Evolutionary conservation across 306 rosid genomes (phyloP).

Genomic region (Parietaria judaica): DNA sequence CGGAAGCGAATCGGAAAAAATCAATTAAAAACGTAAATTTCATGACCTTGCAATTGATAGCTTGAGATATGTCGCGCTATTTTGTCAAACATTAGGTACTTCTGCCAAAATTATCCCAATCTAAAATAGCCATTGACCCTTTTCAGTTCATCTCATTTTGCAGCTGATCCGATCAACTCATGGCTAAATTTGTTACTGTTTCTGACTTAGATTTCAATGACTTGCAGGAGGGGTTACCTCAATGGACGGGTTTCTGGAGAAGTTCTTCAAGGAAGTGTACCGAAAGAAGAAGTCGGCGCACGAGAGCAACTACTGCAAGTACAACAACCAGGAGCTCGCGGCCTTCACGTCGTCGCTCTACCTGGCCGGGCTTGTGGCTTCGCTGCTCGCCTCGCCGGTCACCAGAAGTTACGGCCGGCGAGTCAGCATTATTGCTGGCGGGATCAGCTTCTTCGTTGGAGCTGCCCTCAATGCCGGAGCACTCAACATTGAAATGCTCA

Average conservation of each 20-base stretch:
- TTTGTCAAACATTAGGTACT: too few relatives aligned
- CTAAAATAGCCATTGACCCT: too few relatives aligned
- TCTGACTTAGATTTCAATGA: background rate
- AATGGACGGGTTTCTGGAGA: conserved; percentile 68
- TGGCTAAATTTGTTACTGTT: too few relatives aligned
- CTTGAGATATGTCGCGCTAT: too few relatives aligned
- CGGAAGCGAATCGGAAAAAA: too few relatives aligned
- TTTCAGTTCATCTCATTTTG: too few relatives aligned
- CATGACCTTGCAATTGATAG: too few relatives aligned
- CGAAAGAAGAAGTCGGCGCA: conserved; percentile 50
- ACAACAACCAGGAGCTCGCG: conserved; percentile 70
- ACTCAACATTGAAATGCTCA: conserved; percentile 55
- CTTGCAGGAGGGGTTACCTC: conserved; percentile 85
- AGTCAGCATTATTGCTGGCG: conserved; percentile 61
- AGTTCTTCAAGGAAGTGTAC: conserved; percentile 65
- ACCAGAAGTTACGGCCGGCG: conserved; percentile 71
- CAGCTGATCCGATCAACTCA: too few relatives aligned
- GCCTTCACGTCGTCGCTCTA: conserved; percentile 88
- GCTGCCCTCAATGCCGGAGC: conserved; percentile 64
- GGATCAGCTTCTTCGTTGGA: conserved; percentile 65
- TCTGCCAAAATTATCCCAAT: too few relatives aligned
- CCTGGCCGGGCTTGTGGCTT: conserved; percentile 77
- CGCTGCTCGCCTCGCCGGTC: conserved; percentile 67
- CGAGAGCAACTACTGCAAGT: conserved; percentile 90
- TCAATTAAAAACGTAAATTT: background rate